These are phyloP conservation scores for Alternaria panax DNA, from an alignment of 2,329 filamentous ascomycete species.

Conservation along the genomic window DNA sequence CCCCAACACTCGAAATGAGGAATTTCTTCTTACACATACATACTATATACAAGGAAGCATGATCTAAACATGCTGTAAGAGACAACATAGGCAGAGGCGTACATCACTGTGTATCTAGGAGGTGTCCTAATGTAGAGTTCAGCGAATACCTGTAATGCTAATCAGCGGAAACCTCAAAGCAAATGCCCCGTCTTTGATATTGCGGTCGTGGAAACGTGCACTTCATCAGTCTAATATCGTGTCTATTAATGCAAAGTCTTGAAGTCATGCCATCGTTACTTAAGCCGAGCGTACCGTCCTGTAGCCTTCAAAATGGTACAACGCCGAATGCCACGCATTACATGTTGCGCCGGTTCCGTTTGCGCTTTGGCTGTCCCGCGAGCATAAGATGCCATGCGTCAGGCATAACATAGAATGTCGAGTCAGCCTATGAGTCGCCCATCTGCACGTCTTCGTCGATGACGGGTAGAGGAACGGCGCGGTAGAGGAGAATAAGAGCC, in stretches of 20 bases:
- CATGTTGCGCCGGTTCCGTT: constrained; percentile 9
- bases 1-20: background rate
- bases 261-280: constrained; percentile 29
- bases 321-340: constrained; percentile 36
- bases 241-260: constrained; percentile 19
- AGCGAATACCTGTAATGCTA: background rate
- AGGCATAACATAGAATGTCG: background rate
- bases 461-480: constrained; percentile 72
- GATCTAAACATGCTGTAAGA: background rate
- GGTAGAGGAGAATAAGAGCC: constrained; percentile 80
- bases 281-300: constrained; percentile 15
- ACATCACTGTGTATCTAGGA: background rate
- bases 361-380: background rate
- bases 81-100: too few relatives aligned
- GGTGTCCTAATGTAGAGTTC: background rate
- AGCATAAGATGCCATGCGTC: background rate
- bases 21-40: background rate
- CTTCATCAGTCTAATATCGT: constrained; percentile 1
- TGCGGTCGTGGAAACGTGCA: background rate
- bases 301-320: constrained; percentile 36
- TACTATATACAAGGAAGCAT: background rate
- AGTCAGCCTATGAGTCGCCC: constrained; percentile 27
- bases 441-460: constrained; percentile 57
- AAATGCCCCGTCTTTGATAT: background rate
- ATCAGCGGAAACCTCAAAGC: background rate